These are phyloP conservation scores for Quercus robur DNA, from an alignment of 306 rosid species.

Conservation along the genomic window DNA sequence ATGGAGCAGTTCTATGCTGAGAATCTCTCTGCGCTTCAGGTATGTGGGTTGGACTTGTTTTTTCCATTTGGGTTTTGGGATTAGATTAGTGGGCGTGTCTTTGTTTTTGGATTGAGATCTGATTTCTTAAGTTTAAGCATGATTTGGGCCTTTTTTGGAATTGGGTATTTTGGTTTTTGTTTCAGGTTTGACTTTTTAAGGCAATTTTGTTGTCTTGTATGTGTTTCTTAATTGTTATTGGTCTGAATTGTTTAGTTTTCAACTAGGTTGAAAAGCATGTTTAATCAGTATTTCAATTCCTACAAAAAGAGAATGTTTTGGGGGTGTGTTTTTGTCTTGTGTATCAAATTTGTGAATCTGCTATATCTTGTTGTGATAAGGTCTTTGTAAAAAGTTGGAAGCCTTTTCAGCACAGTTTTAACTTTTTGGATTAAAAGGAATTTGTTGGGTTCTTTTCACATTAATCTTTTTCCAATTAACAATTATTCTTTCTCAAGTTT, in stretches of 20 bases:
- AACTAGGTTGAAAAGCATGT: background rate
- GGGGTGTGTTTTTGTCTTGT: background rate
- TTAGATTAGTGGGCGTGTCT: background rate
- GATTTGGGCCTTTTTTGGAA: background rate
- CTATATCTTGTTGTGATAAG: background rate
- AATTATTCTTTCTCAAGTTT: background rate
- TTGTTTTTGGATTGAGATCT: background rate
- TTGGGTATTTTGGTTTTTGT: background rate
- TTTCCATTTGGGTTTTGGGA: background rate
- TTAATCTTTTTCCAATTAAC: background rate
- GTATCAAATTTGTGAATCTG: conserved; percentile 2
- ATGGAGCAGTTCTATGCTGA: conserved; percentile 18
- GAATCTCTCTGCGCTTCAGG: conserved; percentile 67
- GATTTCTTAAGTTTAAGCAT: background rate
- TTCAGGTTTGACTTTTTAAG: too few relatives aligned
- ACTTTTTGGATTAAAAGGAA: background rate
- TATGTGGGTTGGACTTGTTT: background rate
- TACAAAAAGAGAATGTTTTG: too few relatives aligned
- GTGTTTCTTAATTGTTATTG: background rate
- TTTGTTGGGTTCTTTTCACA: background rate
- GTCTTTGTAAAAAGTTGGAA: background rate
- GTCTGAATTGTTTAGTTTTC: background rate
- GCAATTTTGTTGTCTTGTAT: too few relatives aligned
- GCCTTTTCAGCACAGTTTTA: conserved; percentile 7
- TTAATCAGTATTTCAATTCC: background rate